phyloP scores from a whole-genome alignment of 306 rosid genomes.

The Ammopiptanthus mongolicus region DNA sequence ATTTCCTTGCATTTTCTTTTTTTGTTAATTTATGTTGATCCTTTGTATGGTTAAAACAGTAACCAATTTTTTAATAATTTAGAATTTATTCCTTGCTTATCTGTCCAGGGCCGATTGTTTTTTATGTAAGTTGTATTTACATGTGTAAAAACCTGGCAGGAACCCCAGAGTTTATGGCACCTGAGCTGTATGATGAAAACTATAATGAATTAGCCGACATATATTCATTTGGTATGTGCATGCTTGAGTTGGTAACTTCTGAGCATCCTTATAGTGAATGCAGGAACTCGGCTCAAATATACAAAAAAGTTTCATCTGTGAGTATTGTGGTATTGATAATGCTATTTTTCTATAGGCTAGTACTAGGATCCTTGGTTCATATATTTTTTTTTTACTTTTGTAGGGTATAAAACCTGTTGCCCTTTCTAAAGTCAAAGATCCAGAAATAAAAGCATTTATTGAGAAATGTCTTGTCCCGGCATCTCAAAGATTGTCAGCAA shows the following conservation, averaged over 20 bases:
- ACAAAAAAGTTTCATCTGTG: constrained; percentile 55
- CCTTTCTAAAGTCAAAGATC: constrained; percentile 29
- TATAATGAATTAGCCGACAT: constrained; percentile 48
- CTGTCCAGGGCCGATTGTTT: background rate
- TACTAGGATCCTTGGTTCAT: constrained; percentile 1
- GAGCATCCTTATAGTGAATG: constrained; percentile 53
- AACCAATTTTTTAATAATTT: background rate
- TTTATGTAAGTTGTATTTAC: background rate
- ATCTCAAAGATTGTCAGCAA: constrained; percentile 35
- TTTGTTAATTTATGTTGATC: background rate
- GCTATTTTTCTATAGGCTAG: background rate
- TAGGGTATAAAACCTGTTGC: constrained; percentile 41
- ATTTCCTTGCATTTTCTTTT: background rate
- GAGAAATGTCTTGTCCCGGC: constrained; percentile 45
- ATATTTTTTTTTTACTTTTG: background rate
- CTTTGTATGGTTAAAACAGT: background rate
- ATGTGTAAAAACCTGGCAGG: constrained; percentile 21
- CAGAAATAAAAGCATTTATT: constrained; percentile 30
- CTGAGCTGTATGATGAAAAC: constrained; percentile 47
- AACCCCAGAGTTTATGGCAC: constrained; percentile 57
- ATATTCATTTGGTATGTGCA: constrained; percentile 55
- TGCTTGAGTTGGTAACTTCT: constrained; percentile 48
- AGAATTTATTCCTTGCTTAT: background rate
- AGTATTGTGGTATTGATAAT: background rate
- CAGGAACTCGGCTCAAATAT: constrained; percentile 47